A percentile compares a stretch with the other conserved stretches of the same genome.
Conservation (phyloP, 768 basidiomycete genomes). For the Rhodotorula diobovata region DNA sequence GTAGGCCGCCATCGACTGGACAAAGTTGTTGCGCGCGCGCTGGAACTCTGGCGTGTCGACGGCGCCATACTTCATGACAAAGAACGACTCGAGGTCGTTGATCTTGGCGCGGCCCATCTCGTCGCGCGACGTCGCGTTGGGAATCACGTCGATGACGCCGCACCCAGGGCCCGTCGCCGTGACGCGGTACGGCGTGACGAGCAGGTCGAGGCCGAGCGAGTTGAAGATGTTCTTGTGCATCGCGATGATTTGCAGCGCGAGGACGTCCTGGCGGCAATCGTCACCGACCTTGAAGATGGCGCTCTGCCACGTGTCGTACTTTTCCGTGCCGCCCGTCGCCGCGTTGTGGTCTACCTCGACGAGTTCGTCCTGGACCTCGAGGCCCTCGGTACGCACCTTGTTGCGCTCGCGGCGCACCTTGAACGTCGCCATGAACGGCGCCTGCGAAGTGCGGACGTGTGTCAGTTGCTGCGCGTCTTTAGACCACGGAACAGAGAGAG, state of each 20-base stretch:
- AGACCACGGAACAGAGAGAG: not conserved
- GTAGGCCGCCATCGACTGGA: constrained; percentile 99
- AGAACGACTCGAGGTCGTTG: constrained; percentile 91
- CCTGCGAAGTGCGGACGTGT: constrained; percentile 53
- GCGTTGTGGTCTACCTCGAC: constrained; percentile 48
- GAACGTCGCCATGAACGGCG: constrained; percentile 99
- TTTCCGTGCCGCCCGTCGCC: constrained; percentile 42
- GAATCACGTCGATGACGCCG: constrained; percentile 97
- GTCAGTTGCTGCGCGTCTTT: not conserved
- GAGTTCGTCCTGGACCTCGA: constrained; percentile 34
- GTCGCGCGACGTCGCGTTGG: constrained; percentile 93
- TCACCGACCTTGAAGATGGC: constrained; percentile 99
- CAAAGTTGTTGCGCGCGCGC: constrained; percentile 86
- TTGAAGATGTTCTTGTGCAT: constrained; percentile 99
- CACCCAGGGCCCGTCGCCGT: constrained; percentile 98
- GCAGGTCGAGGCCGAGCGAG: constrained; percentile 77
- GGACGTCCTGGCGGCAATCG: constrained; percentile 96
- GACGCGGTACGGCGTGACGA: constrained; percentile 92
- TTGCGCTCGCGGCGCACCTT: constrained; percentile 80
- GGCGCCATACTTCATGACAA: constrained; percentile 85
- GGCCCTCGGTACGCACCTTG: constrained; percentile 11
- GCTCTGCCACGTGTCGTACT: constrained; percentile 88
- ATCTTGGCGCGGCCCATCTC: constrained; percentile 99
- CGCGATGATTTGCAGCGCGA: constrained; percentile 92
- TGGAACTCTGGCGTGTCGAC: constrained; percentile 86